Conservation (phyloP, 2,329 filamentous ascomycete genomes). For the Alternaria incomplexa region DNA sequence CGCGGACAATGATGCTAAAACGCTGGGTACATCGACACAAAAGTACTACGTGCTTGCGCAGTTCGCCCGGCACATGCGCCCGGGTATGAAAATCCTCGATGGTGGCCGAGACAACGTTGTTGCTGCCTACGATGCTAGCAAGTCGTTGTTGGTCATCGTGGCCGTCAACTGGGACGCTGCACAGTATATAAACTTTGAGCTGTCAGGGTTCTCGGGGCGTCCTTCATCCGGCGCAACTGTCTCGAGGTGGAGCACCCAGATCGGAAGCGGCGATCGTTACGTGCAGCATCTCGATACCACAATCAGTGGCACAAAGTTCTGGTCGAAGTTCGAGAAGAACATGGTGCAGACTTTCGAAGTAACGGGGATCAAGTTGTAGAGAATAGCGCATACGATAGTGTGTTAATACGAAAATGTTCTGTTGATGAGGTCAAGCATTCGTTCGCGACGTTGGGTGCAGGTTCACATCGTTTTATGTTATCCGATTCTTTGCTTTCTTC, state of each 20-base stretch:
- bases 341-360: conserved; percentile 13
- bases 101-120: conserved; percentile 7
- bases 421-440: background rate
- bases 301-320: conserved; percentile 5
- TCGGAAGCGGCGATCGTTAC: conserved; percentile 10
- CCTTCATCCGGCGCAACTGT: conserved; percentile 1
- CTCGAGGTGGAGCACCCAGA: conserved; percentile 8
- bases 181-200: conserved; percentile 12
- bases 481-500: conserved; percentile 42
- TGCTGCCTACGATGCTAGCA: conserved; percentile 10
- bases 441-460: background rate
- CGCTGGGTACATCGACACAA: conserved; percentile 3
- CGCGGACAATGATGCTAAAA: conserved; percentile 12
- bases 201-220: conserved; percentile 5
- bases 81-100: conserved; percentile 11
- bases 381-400: background rate
- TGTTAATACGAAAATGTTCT: background rate
- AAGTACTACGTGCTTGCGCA: conserved; percentile 13
- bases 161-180: conserved; percentile 8
- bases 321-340: conserved; percentile 11
- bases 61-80: conserved; percentile 9
- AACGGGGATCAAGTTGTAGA: conserved; percentile 3
- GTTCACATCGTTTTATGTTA: conserved; percentile 5
- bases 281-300: conserved; percentile 4
- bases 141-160: conserved; percentile 5